phyloP scores from a whole-genome alignment of 768 basidiomycete genomes.

The Leccinum sublutescens region DNA sequence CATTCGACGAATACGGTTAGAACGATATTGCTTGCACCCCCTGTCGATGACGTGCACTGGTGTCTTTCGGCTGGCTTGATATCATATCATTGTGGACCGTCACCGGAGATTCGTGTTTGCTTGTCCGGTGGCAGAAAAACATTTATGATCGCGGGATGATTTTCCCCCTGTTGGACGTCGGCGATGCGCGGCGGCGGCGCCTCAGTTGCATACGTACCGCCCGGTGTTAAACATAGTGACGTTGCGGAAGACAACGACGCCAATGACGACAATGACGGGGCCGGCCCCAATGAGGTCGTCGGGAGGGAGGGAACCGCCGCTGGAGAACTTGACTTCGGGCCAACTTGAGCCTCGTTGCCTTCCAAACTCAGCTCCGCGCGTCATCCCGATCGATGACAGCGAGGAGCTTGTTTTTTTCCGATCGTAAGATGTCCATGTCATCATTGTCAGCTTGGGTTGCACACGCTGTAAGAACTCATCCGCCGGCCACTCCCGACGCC shows the following conservation, averaged over 20 bases:
- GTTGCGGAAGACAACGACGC: background rate
- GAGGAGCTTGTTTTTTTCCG: slow-evolving; percentile 9
- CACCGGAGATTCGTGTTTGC: slow-evolving; percentile 2
- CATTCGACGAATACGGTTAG: slow-evolving; percentile 10
- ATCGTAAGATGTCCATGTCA: slow-evolving; percentile 21
- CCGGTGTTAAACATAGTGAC: background rate
- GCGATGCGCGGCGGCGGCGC: background rate
- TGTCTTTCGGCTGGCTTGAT: background rate
- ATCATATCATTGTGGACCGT: background rate
- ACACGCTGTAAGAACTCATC: slow-evolving; percentile 6
- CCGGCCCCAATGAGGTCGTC: background rate
- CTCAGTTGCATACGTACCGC: background rate
- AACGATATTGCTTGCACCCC: background rate
- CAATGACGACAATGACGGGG: background rate
- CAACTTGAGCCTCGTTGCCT: background rate
- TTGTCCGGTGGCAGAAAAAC: background rate
- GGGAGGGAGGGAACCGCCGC: background rate
- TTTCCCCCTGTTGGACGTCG: background rate
- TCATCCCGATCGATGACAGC: slow-evolving; percentile 18
- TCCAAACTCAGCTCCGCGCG: slow-evolving; percentile 20
- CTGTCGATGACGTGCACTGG: slow-evolving; percentile 11
- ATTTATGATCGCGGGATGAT: background rate
- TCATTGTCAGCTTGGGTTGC: slow-evolving; percentile 1
- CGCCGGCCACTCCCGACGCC: background rate
- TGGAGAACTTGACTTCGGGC: background rate